A percentile compares a stretch with the other conserved stretches of the same genome.
Evolutionary conservation across 306 rosid species (phyloP).

Genomic region (Vigna mungo): DNA sequence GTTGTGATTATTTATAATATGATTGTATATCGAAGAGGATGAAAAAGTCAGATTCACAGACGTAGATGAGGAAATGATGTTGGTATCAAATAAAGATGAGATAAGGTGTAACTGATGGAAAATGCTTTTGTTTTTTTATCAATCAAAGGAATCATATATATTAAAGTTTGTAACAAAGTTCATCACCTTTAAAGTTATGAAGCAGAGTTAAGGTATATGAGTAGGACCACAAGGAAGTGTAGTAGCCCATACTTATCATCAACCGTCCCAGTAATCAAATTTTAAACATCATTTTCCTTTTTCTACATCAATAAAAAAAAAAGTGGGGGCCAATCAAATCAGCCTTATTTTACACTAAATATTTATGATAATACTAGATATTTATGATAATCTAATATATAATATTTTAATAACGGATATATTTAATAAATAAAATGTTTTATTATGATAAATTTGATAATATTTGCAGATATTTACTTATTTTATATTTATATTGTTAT

Average conservation of each 20-base stretch:
- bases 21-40: neutral
- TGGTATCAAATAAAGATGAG: conserved; percentile 19
- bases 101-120: conserved; percentile 34
- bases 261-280: conserved; percentile 2
- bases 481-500: too few relatives aligned
- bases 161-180: conserved; percentile 39
- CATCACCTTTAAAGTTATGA: conserved; percentile 36
- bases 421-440: too few relatives aligned
- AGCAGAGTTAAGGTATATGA: conserved; percentile 33
- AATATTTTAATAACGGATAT: too few relatives aligned
- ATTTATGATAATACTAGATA: too few relatives aligned
- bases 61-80: conserved; percentile 32
- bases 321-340: neutral
- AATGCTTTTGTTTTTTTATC: conserved; percentile 24
- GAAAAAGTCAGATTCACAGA: conserved; percentile 45
- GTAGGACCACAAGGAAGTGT: conserved; percentile 36
- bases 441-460: too few relatives aligned
- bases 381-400: too few relatives aligned
- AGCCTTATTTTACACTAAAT: conserved; percentile 21
- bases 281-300: conserved; percentile 7
- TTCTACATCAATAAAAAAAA: neutral
- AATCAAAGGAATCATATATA: conserved; percentile 17
- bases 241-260: conserved; percentile 40
- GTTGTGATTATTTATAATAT: neutral
- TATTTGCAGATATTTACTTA: too few relatives aligned